A percentile compares a stretch with the other conserved stretches of the same genome.
Evolutionary conservation across 2,329 filamentous ascomycete genomes (phyloP).

Genomic region (Simplicillium sp.): DNA sequence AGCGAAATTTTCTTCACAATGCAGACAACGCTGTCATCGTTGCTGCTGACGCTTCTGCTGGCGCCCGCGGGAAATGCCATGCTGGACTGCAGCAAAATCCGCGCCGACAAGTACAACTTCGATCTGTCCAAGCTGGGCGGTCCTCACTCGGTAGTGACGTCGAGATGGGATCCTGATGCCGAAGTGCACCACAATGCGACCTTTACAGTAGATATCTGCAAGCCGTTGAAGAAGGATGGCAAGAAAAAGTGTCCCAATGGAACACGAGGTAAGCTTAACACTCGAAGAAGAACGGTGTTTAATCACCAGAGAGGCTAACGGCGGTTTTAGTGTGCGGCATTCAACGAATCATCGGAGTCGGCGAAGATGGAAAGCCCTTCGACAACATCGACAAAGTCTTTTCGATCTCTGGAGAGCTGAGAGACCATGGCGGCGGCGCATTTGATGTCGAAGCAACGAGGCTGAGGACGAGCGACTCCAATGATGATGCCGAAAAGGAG

Average conservation of each 20-base stretch:
- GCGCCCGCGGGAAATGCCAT: too few species aligned
- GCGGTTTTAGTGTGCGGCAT: conserved; percentile 61
- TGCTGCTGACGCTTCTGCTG: too few species aligned
- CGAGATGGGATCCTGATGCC: conserved; percentile 39
- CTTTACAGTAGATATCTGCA: conserved; percentile 73
- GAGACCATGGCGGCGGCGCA: conserved; percentile 42
- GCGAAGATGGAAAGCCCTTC: conserved; percentile 14
- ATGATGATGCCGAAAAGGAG: conserved; percentile 57
- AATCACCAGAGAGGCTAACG: not conserved
- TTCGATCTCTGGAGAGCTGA: conserved; percentile 66
- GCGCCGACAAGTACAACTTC: conserved; percentile 49
- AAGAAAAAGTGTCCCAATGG: conserved; percentile 58
- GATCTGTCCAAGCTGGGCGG: conserved; percentile 56
- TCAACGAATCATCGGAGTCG: conserved; percentile 43
- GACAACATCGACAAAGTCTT: conserved; percentile 48
- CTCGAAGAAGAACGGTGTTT: not conserved
- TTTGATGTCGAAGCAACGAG: conserved; percentile 59
- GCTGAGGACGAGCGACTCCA: conserved; percentile 54
- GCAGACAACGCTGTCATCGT: too few species aligned
- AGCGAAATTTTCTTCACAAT: too few species aligned
- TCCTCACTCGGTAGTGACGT: conserved; percentile 58
- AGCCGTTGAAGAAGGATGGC: conserved; percentile 51
- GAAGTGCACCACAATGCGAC: conserved; percentile 57
- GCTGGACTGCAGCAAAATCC: conserved; percentile 49
- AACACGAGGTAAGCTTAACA: conserved; percentile 47